Base-by-base conservation (phyloP, 352 stramenopile genomes). In the Globisporangium rhizosaccharum region DNA sequence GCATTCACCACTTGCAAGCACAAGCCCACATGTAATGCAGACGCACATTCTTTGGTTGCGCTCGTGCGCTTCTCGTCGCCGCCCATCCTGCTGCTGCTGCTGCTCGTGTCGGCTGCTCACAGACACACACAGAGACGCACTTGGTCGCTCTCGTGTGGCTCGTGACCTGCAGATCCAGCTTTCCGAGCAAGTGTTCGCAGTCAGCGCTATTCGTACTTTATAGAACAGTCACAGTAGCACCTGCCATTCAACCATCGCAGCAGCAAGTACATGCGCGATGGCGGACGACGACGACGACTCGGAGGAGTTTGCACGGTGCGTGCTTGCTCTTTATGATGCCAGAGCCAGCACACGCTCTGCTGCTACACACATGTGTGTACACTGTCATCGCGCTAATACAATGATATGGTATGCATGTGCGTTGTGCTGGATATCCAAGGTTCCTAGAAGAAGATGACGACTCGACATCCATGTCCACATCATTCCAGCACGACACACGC, bases 261-360 rank as follows among this genome's bases (percentile, higher is more conserved):
- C 42, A 47, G 7, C 6, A 23, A 47, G 6, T 23, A 28, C 45
- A 48, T 39, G 23, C 17, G 53, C 28, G 48, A 67, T 59, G 41
- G 49, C 28, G 15, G 63, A 73, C 53, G 67, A 67, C 26, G 67
- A 67, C 26, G 75, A 71, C 56, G 75, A 85, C 57, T 85, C 73
- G 53, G 75, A 87, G 36, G 78, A 85, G 48, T 90, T 90, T 63
- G 72, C 76, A 71, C 70, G 75, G 79, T 87, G 66, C 51, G 66
- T 58, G 49, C 62, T 14, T 42, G 51, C 25, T 37, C 33, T 20
- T 6, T 11, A 7, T 17, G 25, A 52, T 23, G 2, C 23, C 26
- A 30, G 4, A 26, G 18, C 46, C 28, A 23, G 10, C 46, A 9
- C 46, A 9, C 20, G 33, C 23, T 57, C 10, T 59, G 20, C 33